Percentiles rank a stretch among this genome's conserved stretches.
Conservation (phyloP, 805 yeast genomes). For the Nematodospora valgi region DNA sequence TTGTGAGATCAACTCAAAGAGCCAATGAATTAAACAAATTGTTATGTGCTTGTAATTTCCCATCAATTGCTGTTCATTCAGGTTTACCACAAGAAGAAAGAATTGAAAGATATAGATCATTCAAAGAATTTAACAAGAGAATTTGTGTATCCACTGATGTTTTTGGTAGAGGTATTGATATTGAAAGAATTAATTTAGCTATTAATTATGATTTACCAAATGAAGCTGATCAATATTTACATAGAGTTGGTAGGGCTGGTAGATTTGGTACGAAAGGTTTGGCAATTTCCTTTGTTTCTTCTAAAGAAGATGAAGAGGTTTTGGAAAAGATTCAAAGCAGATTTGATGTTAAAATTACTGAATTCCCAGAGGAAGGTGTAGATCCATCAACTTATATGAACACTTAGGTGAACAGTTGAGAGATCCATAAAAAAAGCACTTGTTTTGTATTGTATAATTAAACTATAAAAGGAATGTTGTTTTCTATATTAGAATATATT, state of each 20-base stretch:
- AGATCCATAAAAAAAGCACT: neutral
- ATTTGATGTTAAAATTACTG: constrained; percentile 92
- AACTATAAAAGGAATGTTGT: too few relatives aligned
- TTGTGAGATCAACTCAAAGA: constrained; percentile 87
- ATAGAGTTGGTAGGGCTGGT: constrained; percentile 99
- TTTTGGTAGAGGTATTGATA: constrained; percentile 99
- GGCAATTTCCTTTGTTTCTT: constrained; percentile 84
- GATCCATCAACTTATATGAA: constrained; percentile 98
- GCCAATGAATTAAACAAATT: constrained; percentile 89
- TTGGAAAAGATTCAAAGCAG: constrained; percentile 92
- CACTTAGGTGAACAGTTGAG: too few relatives aligned
- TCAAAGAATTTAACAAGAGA: constrained; percentile 97
- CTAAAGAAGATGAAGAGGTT: constrained; percentile 84
- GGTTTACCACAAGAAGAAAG: constrained; percentile 97
- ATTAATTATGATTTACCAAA: constrained; percentile 95
- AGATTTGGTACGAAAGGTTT: constrained; percentile 99
- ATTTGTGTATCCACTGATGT: constrained; percentile 98
- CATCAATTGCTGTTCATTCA: constrained; percentile 94
- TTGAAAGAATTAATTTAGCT: constrained; percentile 96
- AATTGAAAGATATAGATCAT: constrained; percentile 91
- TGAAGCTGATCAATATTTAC: constrained; percentile 97
- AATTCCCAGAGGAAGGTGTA: constrained; percentile 96
- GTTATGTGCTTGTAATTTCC: constrained; percentile 90
- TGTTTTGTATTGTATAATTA: neutral
- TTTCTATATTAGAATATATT: too few relatives aligned